A percentile compares a stretch with the other conserved stretches of the same genome.
These are phyloP conservation scores for Saccharomycopsis malanga DNA, from an alignment of 805 yeast genomes.

Conservation along the genomic window DNA sequence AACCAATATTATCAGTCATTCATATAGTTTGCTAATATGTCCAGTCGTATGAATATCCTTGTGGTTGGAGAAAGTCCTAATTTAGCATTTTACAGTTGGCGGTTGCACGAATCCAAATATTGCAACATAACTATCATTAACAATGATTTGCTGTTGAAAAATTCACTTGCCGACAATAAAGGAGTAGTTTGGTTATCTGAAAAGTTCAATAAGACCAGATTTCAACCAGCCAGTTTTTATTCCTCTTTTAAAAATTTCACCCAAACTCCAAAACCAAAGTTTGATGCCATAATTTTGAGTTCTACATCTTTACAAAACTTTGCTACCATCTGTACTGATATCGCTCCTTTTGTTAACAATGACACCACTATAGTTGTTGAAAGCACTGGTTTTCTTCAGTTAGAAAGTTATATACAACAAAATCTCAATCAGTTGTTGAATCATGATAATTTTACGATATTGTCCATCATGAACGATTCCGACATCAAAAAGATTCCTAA, in stretches of 20 bases:
- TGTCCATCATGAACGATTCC: slow-evolving; percentile 56
- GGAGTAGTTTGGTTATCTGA: slow-evolving; percentile 26
- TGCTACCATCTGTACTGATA: slow-evolving; percentile 34
- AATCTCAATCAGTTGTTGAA: slow-evolving; percentile 36
- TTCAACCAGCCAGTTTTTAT: slow-evolving; percentile 21
- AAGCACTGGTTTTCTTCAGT: slow-evolving; percentile 62
- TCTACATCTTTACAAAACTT: slow-evolving; percentile 47
- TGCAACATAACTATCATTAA: slow-evolving; percentile 38
- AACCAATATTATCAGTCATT: too few relatives aligned
- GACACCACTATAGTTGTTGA: slow-evolving; percentile 56
- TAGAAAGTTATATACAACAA: slow-evolving; percentile 54
- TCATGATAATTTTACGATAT: slow-evolving; percentile 32
- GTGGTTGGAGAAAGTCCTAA: slow-evolving; percentile 52
- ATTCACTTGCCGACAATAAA: neutral
- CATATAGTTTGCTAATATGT: too few relatives aligned
- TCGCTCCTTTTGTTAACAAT: slow-evolving; percentile 33
- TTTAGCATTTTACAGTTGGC: slow-evolving; percentile 53
- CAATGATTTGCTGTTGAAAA: slow-evolving; percentile 26
- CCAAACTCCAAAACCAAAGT: slow-evolving; percentile 26
- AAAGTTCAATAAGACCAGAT: slow-evolving; percentile 31
- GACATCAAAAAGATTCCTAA: slow-evolving; percentile 38
- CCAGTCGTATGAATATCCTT: slow-evolving; percentile 24
- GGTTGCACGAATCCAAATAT: slow-evolving; percentile 39
- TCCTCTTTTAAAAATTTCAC: neutral
- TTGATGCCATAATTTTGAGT: slow-evolving; percentile 42